A percentile compares a stretch with the other conserved stretches of the same genome.
Conservation (phyloP, 257 asterid species). For the Solanum sitiens region DNA sequence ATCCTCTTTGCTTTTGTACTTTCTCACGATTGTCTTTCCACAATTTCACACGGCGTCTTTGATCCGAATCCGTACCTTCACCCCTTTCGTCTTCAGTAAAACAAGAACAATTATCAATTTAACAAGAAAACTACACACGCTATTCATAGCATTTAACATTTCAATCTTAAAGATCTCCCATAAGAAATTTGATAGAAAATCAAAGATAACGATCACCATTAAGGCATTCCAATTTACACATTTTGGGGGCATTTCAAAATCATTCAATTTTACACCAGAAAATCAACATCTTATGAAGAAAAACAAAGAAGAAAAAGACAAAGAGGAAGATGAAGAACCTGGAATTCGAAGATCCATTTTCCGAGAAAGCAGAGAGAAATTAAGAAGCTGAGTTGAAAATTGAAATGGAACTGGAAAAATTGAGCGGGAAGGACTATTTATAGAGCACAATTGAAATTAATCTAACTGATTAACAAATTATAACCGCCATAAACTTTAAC, state of each 20-base stretch:
- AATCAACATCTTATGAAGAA: background rate
- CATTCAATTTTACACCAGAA: background rate
- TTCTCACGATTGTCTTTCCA: conserved; percentile 26
- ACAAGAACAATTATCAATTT: background rate
- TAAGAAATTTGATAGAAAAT: background rate
- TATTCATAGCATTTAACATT: background rate
- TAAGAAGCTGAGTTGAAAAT: background rate
- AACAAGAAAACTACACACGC: background rate
- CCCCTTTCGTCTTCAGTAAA: background rate
- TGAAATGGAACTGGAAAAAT: background rate
- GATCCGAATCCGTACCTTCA: background rate
- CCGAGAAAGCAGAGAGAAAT: background rate
- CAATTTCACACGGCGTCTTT: background rate
- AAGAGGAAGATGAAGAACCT: background rate
- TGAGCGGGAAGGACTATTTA: background rate
- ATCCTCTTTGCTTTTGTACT: conserved; percentile 17
- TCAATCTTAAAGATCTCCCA: background rate
- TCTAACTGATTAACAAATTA: background rate
- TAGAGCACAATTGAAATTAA: background rate
- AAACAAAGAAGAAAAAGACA: background rate
- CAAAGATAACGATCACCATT: background rate
- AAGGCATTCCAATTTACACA: background rate
- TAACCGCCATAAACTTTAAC: background rate
- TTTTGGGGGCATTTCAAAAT: background rate
- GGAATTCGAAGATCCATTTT: background rate